phyloP scores from a whole-genome alignment of 805 yeast species.

The Saccharomyces mikatae region DNA sequence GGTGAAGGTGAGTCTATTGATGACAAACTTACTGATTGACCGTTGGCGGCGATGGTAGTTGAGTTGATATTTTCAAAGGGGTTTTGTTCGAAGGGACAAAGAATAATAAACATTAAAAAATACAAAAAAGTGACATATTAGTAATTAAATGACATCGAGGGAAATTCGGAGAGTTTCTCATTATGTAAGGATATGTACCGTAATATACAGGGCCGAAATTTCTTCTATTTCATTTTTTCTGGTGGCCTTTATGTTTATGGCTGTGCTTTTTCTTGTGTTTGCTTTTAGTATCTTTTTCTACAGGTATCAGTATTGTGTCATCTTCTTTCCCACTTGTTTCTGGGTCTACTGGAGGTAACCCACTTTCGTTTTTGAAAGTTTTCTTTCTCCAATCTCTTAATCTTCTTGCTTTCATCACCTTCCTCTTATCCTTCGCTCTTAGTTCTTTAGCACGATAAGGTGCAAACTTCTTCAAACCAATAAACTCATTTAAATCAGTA shows the following conservation, averaged over 20 bases:
- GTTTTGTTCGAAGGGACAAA: background rate
- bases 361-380: slow-evolving; percentile 60
- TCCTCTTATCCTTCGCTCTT: slow-evolving; percentile 69
- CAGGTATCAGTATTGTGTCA: slow-evolving; percentile 19
- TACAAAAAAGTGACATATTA: background rate
- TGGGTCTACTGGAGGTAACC: slow-evolving; percentile 20
- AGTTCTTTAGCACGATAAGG: slow-evolving; percentile 77
- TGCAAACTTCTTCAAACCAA: slow-evolving; percentile 87
- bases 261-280: slow-evolving; percentile 7
- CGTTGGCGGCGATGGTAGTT: background rate
- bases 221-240: background rate
- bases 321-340: slow-evolving; percentile 16
- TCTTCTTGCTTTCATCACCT: slow-evolving; percentile 73
- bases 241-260: slow-evolving; percentile 3
- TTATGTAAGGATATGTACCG: background rate
- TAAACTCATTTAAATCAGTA: slow-evolving; percentile 68
- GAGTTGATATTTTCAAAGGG: background rate
- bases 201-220: background rate
- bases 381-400: slow-evolving; percentile 84
- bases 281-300: slow-evolving; percentile 5
- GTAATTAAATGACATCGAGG: background rate
- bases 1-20: background rate
- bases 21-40: background rate
- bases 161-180: background rate
- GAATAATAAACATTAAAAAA: too few species aligned